Evolutionary conservation across 2,329 filamentous ascomycete species (phyloP), one percentile per base, ranked within the genome.

Genomic region (Diaporthe sp.): DNA sequence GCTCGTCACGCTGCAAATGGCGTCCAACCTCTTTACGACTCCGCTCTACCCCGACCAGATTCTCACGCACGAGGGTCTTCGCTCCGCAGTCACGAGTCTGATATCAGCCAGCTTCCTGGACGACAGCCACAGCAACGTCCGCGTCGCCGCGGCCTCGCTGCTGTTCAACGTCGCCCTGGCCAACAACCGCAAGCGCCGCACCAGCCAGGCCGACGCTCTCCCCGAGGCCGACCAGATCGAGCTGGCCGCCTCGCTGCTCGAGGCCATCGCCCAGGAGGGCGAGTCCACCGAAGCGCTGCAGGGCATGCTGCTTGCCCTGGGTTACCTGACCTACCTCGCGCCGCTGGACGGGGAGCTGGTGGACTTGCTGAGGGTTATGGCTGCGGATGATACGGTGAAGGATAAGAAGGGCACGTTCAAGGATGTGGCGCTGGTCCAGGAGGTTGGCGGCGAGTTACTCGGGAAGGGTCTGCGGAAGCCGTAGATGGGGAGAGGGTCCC

Each of bases 11-110:
- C 84, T 97, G 30, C 96, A 98, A 78, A 89, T 96, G 80, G 89
- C 91, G 1, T 97, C 95, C 84, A 98, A 98, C 80, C 86, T 97
- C 55, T 98, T 97, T 84, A 92, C 91, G 0, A 93, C 92, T 0
- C 89, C 91, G 0, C 86, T 97, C 0, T 97, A 93, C 79, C 87
- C 91, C 0, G 87, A 91, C 3, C 89, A 92, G 76, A 86, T 96
- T 12, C 85, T 94, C 9, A 82, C 84, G 2, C 84, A 89, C 57
- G 82, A 83, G 1, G 70, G 78, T 30, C 83, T 95, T 67, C 89
- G 91, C 8, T 81, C 85, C 2, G 86, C 90, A 0, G 85, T 96
- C 38, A 91, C 94, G 1, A 87, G 90, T 75, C 87, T 98, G 19
- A 88, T 97, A 28, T 94, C 94, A 0, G 90, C 92, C 2, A 95